These are phyloP conservation scores for Gardenia jasminoides DNA, from an alignment of 257 asterid genomes.

Conservation along the genomic window DNA sequence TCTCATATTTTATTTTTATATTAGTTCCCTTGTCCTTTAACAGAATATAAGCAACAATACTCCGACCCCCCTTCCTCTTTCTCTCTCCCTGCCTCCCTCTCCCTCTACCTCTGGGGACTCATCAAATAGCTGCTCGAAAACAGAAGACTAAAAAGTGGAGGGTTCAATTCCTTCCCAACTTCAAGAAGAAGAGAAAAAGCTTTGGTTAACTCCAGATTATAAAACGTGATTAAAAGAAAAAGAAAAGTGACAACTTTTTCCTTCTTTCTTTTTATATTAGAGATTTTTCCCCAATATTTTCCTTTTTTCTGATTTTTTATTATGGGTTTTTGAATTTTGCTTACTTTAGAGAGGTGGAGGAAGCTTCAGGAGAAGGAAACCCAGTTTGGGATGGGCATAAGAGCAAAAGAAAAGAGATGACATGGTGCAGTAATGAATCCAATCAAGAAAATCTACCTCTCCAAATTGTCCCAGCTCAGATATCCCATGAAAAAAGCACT, in stretches of 20 bases:
- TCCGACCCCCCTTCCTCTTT: constrained; percentile 1
- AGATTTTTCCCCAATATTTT: neutral
- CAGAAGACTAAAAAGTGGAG: constrained; percentile 17
- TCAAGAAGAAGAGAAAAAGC: constrained; percentile 22
- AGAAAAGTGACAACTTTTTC: neutral
- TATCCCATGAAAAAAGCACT: constrained; percentile 18
- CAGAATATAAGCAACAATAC: constrained; percentile 41
- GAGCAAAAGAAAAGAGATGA: constrained; percentile 44
- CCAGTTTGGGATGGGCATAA: constrained; percentile 51
- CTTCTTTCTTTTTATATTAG: neutral
- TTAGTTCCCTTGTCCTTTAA: constrained; percentile 29
- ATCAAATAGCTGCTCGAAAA: constrained; percentile 7
- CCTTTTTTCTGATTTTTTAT: neutral
- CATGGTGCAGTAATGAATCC: constrained; percentile 48
- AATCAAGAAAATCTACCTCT: constrained; percentile 26
- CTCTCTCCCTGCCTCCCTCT: constrained; percentile 4
- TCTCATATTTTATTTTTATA: constrained; percentile 28
- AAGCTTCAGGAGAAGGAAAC: constrained; percentile 22
- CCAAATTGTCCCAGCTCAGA: constrained; percentile 35
- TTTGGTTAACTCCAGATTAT: constrained; percentile 23
- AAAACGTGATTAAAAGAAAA: constrained; percentile 21
- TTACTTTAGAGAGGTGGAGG: constrained; percentile 29
- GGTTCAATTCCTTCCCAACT: constrained; percentile 38
- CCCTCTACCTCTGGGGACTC: constrained; percentile 21
- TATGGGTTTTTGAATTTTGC: neutral